A percentile compares a stretch with the other conserved stretches of the same genome.
These are phyloP conservation scores for Inga leiocalycina DNA, from an alignment of 306 rosid species.

Conservation along the genomic window DNA sequence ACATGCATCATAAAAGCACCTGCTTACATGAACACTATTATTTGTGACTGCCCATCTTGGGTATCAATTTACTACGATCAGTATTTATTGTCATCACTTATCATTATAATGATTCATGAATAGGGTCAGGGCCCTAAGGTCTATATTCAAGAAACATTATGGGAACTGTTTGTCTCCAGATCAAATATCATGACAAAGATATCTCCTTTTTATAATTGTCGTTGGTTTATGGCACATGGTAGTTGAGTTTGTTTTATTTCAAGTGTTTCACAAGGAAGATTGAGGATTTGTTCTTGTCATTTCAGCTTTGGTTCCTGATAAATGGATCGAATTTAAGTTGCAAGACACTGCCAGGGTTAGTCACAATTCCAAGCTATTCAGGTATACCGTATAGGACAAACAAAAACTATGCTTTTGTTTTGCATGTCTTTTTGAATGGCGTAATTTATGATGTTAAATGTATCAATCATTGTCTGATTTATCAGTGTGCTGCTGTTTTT, in stretches of 20 bases:
- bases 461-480: not conserved
- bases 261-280: not conserved
- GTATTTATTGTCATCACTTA: not conserved
- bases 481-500: not conserved
- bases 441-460: not conserved
- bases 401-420: not conserved
- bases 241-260: not conserved
- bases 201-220: not conserved
- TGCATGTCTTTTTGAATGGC: not conserved
- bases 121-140: not conserved
- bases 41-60: not conserved
- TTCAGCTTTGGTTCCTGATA: slow-evolving; percentile 63
- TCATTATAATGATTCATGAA: not conserved
- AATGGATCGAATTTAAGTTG: slow-evolving; percentile 68
- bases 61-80: not conserved
- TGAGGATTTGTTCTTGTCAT: slow-evolving; percentile 8
- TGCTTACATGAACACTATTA: not conserved
- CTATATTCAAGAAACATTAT: not conserved
- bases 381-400: slow-evolving; percentile 39
- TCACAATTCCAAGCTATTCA: slow-evolving; percentile 65
- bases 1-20: not conserved
- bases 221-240: not conserved
- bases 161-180: not conserved
- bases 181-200: not conserved
- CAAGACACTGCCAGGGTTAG: slow-evolving; percentile 73